Base-by-base conservation (phyloP, 2,329 filamentous ascomycete genomes). In the Alternaria brassicae region DNA sequence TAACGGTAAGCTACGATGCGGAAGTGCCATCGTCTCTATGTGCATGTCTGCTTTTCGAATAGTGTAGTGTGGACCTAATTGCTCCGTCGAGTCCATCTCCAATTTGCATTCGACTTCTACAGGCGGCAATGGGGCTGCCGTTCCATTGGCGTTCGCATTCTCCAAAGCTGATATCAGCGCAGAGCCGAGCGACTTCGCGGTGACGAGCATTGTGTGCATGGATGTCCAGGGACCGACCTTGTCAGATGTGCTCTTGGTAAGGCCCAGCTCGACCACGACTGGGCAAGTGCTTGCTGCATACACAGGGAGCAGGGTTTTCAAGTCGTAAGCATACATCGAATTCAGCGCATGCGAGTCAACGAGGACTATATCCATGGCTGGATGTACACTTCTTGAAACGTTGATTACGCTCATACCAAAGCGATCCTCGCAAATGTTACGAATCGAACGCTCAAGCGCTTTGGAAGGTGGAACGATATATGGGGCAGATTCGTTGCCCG, bases 351-450 rank as follows among this genome's bases (percentile, higher is more conserved):
- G 54, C 25, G 50, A 42, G 23, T 61, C 58, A 8, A 61, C 6
- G 8, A 58, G 28, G n/a, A 56, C n/a, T 37, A 58, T 25, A 42
- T 58, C 55, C 21, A 39, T 42, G 13, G 41, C 21, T 39, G 52
- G 23, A 2, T 17, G 19, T 40, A 8, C 9, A 21, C 23, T 32
- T 19, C 17, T 25, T 17, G 36, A 53, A 32, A 34, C 4, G 27
- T 56, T 34, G 7, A 25, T 44, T 21, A 60, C 17, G 15, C 12
- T 42, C 58, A 60, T 60, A 7, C 48, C 58, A 17, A 56, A 42
- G n/a, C 30, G 30, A 9, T 27, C 40, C 36, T 57, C 36, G 27
- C 58, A 60, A n/a, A 60, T 57, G 10, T 57, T 60, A 7, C 41
- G 53, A 23, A 60, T 39, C 4, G 52, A 56, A 19, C 32, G 47